Evolutionary conservation across 176 grass and related monocot species (phyloP).

Genomic region (maize (Zea mays)): DNA sequence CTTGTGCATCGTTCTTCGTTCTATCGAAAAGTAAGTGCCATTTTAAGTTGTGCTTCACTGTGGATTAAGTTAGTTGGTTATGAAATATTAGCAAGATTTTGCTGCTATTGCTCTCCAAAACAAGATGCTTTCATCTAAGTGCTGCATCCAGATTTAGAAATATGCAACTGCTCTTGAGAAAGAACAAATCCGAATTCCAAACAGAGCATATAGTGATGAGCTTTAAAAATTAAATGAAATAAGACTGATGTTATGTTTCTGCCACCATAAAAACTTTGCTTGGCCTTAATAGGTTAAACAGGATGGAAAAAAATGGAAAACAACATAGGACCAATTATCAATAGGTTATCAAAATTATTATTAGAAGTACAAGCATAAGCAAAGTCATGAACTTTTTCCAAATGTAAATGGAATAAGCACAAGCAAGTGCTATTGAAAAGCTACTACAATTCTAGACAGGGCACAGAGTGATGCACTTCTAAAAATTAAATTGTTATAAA

Average conservation of each 20-base stretch:
- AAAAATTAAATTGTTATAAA: background rate
- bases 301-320: background rate
- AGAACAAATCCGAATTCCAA: background rate
- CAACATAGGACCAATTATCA: background rate
- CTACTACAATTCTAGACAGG: background rate
- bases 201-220: background rate
- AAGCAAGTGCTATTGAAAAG: background rate
- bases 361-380: background rate
- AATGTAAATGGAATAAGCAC: background rate
- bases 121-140: constrained; percentile 8
- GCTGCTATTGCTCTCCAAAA: background rate
- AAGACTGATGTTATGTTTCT: background rate
- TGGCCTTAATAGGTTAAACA: background rate
- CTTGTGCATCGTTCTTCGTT: background rate
- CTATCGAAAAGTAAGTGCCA: background rate
- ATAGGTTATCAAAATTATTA: background rate
- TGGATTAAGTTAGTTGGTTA: background rate
- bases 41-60: background rate
- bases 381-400: background rate
- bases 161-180: background rate
- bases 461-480: background rate
- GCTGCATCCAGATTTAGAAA: background rate
- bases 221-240: background rate
- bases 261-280: background rate
- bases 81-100: background rate